Evolutionary conservation across 257 asterid species (phyloP).

Genomic region (Solanum rostratum): DNA sequence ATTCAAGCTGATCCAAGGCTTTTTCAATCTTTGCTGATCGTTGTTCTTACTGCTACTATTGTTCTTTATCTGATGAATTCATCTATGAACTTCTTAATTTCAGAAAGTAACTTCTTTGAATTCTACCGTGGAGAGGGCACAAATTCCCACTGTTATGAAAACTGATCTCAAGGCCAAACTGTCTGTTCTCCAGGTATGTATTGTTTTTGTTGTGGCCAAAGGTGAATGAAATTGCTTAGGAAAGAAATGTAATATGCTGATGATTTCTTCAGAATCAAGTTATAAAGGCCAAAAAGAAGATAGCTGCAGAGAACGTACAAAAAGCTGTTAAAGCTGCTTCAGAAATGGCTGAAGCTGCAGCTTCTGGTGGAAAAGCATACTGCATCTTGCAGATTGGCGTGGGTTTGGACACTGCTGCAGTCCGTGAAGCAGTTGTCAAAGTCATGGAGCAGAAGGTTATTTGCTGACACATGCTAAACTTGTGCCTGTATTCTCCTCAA

Average conservation of each 20-base stretch:
- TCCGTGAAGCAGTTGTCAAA: constrained; percentile 97
- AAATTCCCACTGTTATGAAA: constrained; percentile 71
- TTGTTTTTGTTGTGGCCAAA: background rate
- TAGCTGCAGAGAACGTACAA: constrained; percentile 69
- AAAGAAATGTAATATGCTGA: background rate
- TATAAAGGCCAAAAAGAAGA: constrained; percentile 70
- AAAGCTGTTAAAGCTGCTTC: constrained; percentile 60
- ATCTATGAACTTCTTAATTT: constrained; percentile 2
- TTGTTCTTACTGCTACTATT: background rate
- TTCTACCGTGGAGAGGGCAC: constrained; percentile 74
- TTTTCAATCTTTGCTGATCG: background rate
- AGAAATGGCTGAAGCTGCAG: constrained; percentile 64
- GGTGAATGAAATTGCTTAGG: background rate
- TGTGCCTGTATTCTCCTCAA: background rate
- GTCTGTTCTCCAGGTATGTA: constrained; percentile 65
- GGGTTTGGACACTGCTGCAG: constrained; percentile 85
- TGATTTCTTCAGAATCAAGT: constrained; percentile 48
- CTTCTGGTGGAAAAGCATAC: constrained; percentile 58
- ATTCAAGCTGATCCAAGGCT: background rate
- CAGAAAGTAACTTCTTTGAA: constrained; percentile 84
- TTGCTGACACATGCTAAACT: background rate
- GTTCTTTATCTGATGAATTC: background rate
- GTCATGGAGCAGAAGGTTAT: constrained; percentile 83
- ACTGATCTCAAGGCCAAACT: constrained; percentile 76
- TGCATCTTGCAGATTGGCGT: constrained; percentile 67